A percentile compares a stretch with the other conserved stretches of the same genome.
phyloP scores from a whole-genome alignment of 2,329 filamentous ascomycete species.

The Microsporum audouinii region DNA sequence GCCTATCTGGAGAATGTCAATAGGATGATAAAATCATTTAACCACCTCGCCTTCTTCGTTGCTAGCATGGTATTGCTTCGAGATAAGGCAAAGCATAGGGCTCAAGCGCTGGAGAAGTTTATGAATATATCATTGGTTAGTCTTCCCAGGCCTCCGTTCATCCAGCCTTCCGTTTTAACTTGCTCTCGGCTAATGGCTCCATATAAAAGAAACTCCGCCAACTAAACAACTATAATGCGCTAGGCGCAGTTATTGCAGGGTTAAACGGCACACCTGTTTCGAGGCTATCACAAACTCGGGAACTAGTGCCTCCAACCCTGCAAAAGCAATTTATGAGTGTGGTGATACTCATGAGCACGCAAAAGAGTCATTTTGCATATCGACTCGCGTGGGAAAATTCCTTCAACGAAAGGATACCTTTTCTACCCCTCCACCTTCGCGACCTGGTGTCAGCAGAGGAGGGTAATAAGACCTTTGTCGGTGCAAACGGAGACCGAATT shows the following conservation, averaged over 20 bases:
- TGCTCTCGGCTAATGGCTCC: slow-evolving; percentile 6
- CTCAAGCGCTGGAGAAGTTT: slow-evolving; percentile 84
- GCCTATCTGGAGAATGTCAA: slow-evolving; percentile 75
- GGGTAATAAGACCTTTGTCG: slow-evolving; percentile 81
- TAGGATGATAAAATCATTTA: slow-evolving; percentile 88
- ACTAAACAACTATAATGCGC: slow-evolving; percentile 91
- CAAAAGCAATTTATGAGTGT: slow-evolving; percentile 80
- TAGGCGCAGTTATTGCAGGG: slow-evolving; percentile 87
- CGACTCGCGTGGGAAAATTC: slow-evolving; percentile 97
- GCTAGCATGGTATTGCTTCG: slow-evolving; percentile 74
- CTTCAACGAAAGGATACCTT: slow-evolving; percentile 78
- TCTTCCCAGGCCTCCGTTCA: background rate
- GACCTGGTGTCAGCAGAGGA: slow-evolving; percentile 88
- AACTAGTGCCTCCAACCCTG: slow-evolving; percentile 57
- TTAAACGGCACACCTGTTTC: slow-evolving; percentile 82
- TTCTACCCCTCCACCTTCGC: slow-evolving; percentile 76
- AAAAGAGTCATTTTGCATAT: slow-evolving; percentile 88
- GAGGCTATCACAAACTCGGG: slow-evolving; percentile 66
- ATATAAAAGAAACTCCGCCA: slow-evolving; percentile 59
- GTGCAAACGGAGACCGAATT: slow-evolving; percentile 59
- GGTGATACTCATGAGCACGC: slow-evolving; percentile 82
- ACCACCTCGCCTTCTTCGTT: slow-evolving; percentile 72
- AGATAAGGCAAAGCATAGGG: slow-evolving; percentile 92
- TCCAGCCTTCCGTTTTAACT: background rate
- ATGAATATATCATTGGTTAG: slow-evolving; percentile 65